A percentile compares a stretch with the other conserved stretches of the same genome.
These are phyloP conservation scores for Salvia miltiorrhiza DNA, from an alignment of 257 asterid species.

Conservation along the genomic window DNA sequence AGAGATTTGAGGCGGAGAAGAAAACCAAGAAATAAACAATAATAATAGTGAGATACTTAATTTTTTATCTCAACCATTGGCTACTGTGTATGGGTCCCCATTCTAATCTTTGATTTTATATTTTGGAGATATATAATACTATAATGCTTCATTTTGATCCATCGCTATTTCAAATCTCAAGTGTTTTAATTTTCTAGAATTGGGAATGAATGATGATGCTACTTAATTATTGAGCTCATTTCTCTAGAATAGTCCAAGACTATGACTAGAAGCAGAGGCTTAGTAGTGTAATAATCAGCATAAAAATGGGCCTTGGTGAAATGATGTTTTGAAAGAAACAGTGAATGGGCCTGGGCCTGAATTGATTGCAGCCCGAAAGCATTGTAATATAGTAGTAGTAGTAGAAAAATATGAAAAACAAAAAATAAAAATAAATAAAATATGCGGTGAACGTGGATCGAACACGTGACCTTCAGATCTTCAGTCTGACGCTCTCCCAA, in stretches of 20 bases:
- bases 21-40: background rate
- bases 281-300: no score
- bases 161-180: constrained; percentile 2
- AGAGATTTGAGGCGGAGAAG: constrained; percentile 20
- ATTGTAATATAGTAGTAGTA: no score
- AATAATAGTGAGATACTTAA: background rate
- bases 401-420: no score
- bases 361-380: no score
- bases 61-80: constrained; percentile 14
- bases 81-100: constrained; percentile 1
- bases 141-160: constrained; percentile 1
- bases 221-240: constrained; percentile 4
- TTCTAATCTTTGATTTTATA: background rate
- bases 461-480: constrained; percentile 96
- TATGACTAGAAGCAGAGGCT: no score
- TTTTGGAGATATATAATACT: background rate
- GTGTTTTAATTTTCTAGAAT: background rate
- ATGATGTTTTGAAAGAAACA: no score
- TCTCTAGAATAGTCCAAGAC: background rate
- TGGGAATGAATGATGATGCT: background rate
- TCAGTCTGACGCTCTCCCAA: constrained; percentile 98
- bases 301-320: background rate
- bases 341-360: background rate
- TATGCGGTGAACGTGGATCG: constrained; percentile 99
- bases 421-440: no score